These are phyloP conservation scores for Cladosporium sp. DNA, from an alignment of 2,329 filamentous ascomycete species.

Conservation along the genomic window DNA sequence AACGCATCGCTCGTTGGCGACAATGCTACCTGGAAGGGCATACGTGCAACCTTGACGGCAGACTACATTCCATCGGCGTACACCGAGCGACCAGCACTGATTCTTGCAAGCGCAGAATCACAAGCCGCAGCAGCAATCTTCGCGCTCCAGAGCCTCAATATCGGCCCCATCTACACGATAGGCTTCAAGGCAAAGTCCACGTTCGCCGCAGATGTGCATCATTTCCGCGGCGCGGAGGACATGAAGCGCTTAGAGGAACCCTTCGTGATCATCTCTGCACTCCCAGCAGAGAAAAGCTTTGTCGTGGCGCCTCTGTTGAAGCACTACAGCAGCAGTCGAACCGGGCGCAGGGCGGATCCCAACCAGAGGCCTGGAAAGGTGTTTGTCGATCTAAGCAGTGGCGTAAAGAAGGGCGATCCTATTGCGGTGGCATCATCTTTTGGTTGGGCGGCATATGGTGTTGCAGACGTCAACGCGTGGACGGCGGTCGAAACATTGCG, in stretches of 20 bases:
- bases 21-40: conserved; percentile 82
- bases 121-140: conserved; percentile 77
- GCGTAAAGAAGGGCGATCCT: conserved; percentile 61
- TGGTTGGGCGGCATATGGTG: conserved; percentile 75
- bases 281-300: conserved; percentile 73
- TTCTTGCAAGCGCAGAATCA: conserved; percentile 67
- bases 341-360: conserved; percentile 31
- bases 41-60: conserved; percentile 72
- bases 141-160: conserved; percentile 68
- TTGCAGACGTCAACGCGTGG: conserved; percentile 76
- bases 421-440: conserved; percentile 65
- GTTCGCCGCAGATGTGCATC: conserved; percentile 62
- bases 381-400: conserved; percentile 73
- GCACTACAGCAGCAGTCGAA: conserved; percentile 48
- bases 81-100: conserved; percentile 67
- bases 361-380: conserved; percentile 53
- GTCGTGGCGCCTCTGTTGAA: conserved; percentile 74
- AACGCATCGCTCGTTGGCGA: conserved; percentile 62
- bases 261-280: conserved; percentile 75
- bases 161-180: conserved; percentile 78
- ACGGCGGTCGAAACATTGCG: conserved; percentile 78
- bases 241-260: conserved; percentile 75
- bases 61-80: conserved; percentile 82
- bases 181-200: conserved; percentile 63
- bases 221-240: conserved; percentile 67